Evolutionary conservation across 768 basidiomycete species (phyloP).

Genomic region (Hydnomerulius pinastri): DNA sequence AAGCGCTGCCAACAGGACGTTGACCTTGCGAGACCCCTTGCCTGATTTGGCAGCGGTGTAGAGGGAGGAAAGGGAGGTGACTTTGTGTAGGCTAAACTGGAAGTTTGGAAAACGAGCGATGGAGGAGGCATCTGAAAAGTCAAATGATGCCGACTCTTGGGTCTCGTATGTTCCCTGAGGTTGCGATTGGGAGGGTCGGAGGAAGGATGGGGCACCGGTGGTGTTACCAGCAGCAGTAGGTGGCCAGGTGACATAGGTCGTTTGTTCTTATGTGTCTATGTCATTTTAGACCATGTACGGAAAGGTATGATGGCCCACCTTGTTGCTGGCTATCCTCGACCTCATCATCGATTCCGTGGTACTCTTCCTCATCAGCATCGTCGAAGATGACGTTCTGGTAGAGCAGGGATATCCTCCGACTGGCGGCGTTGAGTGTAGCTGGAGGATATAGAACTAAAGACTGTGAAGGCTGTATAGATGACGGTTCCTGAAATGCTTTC

Average conservation of each 20-base stretch:
- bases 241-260: slow-evolving; percentile 60
- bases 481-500: slow-evolving; percentile 41
- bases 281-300: slow-evolving; percentile 6
- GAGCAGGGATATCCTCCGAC: slow-evolving; percentile 64
- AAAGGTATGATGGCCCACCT: slow-evolving; percentile 12
- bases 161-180: slow-evolving; percentile 37
- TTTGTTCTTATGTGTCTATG: slow-evolving; percentile 38
- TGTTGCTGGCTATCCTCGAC: slow-evolving; percentile 14
- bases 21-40: slow-evolving; percentile 51
- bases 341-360: slow-evolving; percentile 21
- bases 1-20: slow-evolving; percentile 62
- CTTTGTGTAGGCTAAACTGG: slow-evolving; percentile 64
- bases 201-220: slow-evolving; percentile 25
- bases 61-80: slow-evolving; percentile 52
- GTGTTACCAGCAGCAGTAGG: slow-evolving; percentile 40
- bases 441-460: slow-evolving; percentile 41
- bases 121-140: slow-evolving; percentile 68
- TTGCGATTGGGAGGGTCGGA: slow-evolving; percentile 30
- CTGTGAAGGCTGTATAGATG: slow-evolving; percentile 19
- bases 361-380: slow-evolving; percentile 41
- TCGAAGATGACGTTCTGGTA: slow-evolving; percentile 76
- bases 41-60: slow-evolving; percentile 28
- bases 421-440: slow-evolving; percentile 65
- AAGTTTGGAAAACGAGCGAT: slow-evolving; percentile 75
- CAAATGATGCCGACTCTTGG: slow-evolving; percentile 50